These are phyloP conservation scores for Lunasporangiospora selenospora DNA, from an alignment of 192 early-diverging fungal species.

Conservation along the genomic window DNA sequence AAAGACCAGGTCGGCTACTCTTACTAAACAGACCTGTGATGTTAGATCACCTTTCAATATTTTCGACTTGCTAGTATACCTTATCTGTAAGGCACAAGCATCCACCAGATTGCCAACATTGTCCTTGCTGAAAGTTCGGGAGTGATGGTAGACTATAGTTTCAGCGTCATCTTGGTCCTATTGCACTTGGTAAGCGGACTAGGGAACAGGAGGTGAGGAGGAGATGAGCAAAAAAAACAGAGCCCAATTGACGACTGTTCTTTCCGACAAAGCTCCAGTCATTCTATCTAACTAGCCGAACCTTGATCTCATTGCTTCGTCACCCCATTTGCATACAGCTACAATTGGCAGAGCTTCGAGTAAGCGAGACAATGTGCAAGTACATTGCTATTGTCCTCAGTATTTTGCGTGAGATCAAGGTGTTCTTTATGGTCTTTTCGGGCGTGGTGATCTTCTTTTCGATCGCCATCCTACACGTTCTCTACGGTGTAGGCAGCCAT, in stretches of 20 bases:
- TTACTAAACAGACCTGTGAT: too few species aligned
- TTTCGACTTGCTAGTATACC: neutral
- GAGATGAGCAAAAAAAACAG: too few species aligned
- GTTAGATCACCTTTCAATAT: neutral
- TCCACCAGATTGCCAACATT: neutral
- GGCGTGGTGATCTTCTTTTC: neutral
- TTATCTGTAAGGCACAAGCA: neutral
- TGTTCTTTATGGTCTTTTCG: conserved; percentile 5
- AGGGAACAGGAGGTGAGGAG: too few species aligned
- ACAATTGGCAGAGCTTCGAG: conserved; percentile 12
- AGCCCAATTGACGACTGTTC: too few species aligned
- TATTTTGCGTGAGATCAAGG: neutral
- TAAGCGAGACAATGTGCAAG: neutral
- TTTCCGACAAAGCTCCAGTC: too few species aligned
- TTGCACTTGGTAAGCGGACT: conserved; percentile 2
- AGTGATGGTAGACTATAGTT: neutral
- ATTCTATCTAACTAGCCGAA: too few species aligned
- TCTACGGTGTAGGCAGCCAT: too few species aligned
- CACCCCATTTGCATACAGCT: too few species aligned
- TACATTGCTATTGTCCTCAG: conserved; percentile 1
- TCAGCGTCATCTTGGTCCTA: neutral
- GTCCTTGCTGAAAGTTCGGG: neutral
- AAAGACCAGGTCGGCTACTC: too few species aligned
- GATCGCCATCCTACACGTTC: conserved; percentile 1
- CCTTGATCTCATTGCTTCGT: too few species aligned